phyloP scores from a whole-genome alignment of 2,329 filamentous ascomycete species.

The Diaporthe nobilis region DNA sequence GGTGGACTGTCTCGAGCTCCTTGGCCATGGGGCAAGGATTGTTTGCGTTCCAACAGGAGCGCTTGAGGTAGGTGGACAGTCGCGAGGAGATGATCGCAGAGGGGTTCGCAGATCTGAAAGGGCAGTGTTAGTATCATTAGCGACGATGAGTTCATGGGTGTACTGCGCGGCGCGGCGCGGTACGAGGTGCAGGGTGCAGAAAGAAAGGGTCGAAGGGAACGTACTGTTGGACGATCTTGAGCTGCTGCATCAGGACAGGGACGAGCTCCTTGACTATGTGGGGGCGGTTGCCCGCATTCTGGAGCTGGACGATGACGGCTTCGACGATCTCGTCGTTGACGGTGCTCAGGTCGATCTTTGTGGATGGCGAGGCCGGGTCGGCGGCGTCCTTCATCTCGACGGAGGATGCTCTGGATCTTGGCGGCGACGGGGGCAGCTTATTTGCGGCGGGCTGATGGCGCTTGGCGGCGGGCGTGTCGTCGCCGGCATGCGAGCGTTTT shows the following conservation, averaged over 20 bases:
- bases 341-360: constrained; percentile 81
- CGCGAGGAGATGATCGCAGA: constrained; percentile 96
- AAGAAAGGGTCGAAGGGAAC: constrained; percentile 54
- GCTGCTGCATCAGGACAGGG: constrained; percentile 79
- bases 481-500: constrained; percentile 81
- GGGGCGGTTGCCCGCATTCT: constrained; percentile 91
- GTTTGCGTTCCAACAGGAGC: constrained; percentile 82
- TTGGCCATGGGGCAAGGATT: constrained; percentile 91
- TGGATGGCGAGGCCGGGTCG: constrained; percentile 48
- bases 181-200: constrained; percentile 39
- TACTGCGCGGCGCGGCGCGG: constrained; percentile 27
- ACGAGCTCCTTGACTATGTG: constrained; percentile 96
- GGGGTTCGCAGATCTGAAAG: constrained; percentile 88
- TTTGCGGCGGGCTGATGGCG: constrained; percentile 67
- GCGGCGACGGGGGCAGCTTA: constrained; percentile 85
- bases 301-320: constrained; percentile 87
- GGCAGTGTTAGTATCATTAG: constrained; percentile 47
- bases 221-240: constrained; percentile 92
- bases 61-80: constrained; percentile 90
- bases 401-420: constrained; percentile 54
- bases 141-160: constrained; percentile 39
- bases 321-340: constrained; percentile 98
- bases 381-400: constrained; percentile 59
- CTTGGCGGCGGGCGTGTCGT: constrained; percentile 52
- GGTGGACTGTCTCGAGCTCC: constrained; percentile 92